Evolutionary conservation across 371 early-diverging fungal genomes (phyloP).

Genomic region (Saksenaea vasiformis): DNA sequence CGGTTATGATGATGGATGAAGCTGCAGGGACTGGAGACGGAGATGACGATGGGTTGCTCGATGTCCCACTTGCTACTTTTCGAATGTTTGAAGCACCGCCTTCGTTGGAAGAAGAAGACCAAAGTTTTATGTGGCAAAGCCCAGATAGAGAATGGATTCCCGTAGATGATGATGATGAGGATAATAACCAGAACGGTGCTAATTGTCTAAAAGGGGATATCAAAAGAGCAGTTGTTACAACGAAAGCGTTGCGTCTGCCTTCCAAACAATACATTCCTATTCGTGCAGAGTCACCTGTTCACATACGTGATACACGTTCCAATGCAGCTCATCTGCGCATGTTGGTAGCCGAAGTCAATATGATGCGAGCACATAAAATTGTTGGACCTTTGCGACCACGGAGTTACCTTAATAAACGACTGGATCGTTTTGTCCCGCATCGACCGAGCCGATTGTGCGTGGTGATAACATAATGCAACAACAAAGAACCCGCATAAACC

Average conservation of each 20-base stretch:
- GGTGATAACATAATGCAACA: slow-evolving; percentile 4
- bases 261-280: slow-evolving; percentile 1
- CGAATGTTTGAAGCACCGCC: slow-evolving; percentile 27
- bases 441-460: slow-evolving; percentile 31
- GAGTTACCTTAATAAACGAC: slow-evolving; percentile 50
- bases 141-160: slow-evolving; percentile 36
- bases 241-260: slow-evolving; percentile 3
- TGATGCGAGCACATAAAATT: slow-evolving; percentile 64
- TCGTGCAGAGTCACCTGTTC: slow-evolving; percentile 7
- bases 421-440: slow-evolving; percentile 28
- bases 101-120: slow-evolving; percentile 19
- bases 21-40: background rate
- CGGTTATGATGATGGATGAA: slow-evolving; percentile 6
- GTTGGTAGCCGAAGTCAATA: slow-evolving; percentile 61
- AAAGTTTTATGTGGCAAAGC: slow-evolving; percentile 21
- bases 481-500: background rate
- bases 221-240: background rate
- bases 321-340: slow-evolving; percentile 60
- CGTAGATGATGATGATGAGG: slow-evolving; percentile 13
- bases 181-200: background rate
- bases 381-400: slow-evolving; percentile 59
- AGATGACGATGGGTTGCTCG: slow-evolving; percentile 3
- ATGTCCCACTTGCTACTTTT: slow-evolving; percentile 25
- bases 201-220: background rate
- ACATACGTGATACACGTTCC: slow-evolving; percentile 47